Conservation (phyloP, 2,329 filamentous ascomycete genomes). For the Colletotrichum orbiculare region DNA sequence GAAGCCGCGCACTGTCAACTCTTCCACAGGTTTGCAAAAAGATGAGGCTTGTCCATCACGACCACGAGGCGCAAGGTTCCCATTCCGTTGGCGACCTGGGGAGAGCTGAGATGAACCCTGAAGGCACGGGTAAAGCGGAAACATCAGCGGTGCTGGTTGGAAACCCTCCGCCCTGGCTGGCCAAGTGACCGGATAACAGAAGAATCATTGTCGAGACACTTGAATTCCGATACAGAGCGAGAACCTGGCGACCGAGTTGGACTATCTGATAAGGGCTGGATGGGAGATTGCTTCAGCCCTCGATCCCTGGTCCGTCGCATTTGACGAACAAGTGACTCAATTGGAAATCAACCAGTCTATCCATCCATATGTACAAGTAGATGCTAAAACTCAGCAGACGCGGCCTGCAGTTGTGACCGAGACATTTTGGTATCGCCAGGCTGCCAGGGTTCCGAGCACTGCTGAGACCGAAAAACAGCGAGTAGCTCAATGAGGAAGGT, state of each 20-base stretch:
- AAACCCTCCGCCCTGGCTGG: neutral
- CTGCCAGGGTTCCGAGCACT: conserved; percentile 3
- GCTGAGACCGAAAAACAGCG: conserved; percentile 3
- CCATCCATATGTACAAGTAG: too few relatives aligned
- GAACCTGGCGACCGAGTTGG: too few relatives aligned
- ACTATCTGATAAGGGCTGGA: too few relatives aligned
- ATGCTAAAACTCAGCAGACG: neutral
- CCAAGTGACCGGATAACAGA: neutral
- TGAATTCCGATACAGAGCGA: neutral
- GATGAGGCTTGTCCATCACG: neutral
- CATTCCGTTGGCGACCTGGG: conserved; percentile 20
- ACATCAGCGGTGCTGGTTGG: conserved; percentile 8
- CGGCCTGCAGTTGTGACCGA: neutral
- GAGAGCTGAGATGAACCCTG: conserved; percentile 31
- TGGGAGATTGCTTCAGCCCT: too few relatives aligned
- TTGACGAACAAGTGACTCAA: too few relatives aligned
- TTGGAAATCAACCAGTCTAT: too few relatives aligned
- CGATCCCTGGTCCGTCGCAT: too few relatives aligned
- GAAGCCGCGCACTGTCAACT: neutral
- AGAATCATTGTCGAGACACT: neutral
- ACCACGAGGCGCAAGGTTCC: conserved; percentile 1
- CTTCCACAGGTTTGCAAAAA: conserved; percentile 9
- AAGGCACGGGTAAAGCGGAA: conserved; percentile 6
- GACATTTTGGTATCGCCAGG: neutral
- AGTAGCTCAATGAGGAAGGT: conserved; percentile 20